Conservation (phyloP, 192 early-diverging fungal genomes). For the Spinellus fusiger region DNA sequence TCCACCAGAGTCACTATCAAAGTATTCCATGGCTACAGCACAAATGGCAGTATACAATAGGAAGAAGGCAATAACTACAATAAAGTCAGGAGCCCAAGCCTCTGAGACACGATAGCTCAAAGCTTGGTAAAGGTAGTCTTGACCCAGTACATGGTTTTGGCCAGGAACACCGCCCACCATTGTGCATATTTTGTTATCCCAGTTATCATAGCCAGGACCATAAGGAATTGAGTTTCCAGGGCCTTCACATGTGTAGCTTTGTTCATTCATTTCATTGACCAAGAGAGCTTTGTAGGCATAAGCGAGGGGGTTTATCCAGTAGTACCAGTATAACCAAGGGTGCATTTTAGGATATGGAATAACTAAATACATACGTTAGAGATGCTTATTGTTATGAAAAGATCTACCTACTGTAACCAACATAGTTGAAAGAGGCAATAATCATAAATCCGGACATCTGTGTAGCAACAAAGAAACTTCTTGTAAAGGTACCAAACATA, state of each 20-base stretch:
- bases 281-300: constrained; percentile 55
- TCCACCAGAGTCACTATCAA: constrained; percentile 54
- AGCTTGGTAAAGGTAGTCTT: constrained; percentile 49
- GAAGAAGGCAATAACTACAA: constrained; percentile 48
- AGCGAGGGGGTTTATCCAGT: constrained; percentile 57
- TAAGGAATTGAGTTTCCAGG: constrained; percentile 22
- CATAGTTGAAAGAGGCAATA: constrained; percentile 46
- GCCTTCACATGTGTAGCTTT: constrained; percentile 36
- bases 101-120: constrained; percentile 52
- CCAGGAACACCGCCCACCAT: constrained; percentile 55
- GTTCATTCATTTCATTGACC: constrained; percentile 56
- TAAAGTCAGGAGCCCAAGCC: constrained; percentile 52
- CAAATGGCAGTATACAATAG: constrained; percentile 35
- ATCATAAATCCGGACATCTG: constrained; percentile 47
- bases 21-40: constrained; percentile 51
- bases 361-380: neutral
- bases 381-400: neutral
- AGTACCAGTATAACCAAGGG: constrained; percentile 59
- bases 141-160: constrained; percentile 47
- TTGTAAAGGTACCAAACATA: constrained; percentile 45
- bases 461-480: constrained; percentile 46
- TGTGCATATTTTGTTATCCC: constrained; percentile 50
- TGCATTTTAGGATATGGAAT: constrained; percentile 55
- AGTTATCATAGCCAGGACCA: constrained; percentile 36
- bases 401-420: constrained; percentile 47